A percentile compares a stretch with the other conserved stretches of the same genome.
Conservation (phyloP, 352 stramenopile species). For the Phytophthora kernoviae region DNA sequence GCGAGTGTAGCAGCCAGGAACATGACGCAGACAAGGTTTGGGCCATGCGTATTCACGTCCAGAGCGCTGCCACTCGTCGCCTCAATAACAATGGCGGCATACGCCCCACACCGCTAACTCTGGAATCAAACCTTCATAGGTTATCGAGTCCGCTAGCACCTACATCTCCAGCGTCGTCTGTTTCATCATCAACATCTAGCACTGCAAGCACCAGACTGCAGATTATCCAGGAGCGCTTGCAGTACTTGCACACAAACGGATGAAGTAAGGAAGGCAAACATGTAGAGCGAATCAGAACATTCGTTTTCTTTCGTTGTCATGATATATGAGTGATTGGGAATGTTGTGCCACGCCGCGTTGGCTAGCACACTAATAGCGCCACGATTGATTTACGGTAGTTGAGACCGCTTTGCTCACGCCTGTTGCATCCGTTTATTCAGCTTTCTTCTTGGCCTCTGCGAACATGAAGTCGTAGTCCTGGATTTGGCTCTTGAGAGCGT, state of each 20-base stretch:
- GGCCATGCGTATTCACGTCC: slow-evolving; percentile 72
- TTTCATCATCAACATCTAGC: slow-evolving; percentile 32
- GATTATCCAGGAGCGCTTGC: slow-evolving; percentile 67
- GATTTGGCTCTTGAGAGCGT: slow-evolving; percentile 79
- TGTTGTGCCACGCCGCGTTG: background rate
- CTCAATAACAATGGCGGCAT: slow-evolving; percentile 1
- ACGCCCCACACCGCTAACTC: slow-evolving; percentile 10
- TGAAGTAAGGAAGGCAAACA: background rate
- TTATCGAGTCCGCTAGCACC: slow-evolving; percentile 16
- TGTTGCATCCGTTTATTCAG: slow-evolving; percentile 45
- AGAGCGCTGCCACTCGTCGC: slow-evolving; percentile 20
- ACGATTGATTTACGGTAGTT: background rate
- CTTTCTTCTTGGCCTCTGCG: slow-evolving; percentile 87
- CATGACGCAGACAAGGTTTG: slow-evolving; percentile 35
- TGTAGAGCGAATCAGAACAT: background rate
- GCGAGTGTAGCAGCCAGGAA: slow-evolving; percentile 2
- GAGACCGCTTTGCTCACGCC: background rate
- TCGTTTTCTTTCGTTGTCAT: slow-evolving; percentile 8
- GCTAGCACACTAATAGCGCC: background rate
- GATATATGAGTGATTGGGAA: background rate
- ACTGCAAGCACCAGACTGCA: slow-evolving; percentile 49
- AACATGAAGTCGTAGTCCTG: slow-evolving; percentile 93
- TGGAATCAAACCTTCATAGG: slow-evolving; percentile 13
- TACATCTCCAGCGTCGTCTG: slow-evolving; percentile 30
- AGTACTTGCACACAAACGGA: slow-evolving; percentile 50